Base-by-base conservation (phyloP, 176 grass and related monocot species). In the Paspalum vaginatum region DNA sequence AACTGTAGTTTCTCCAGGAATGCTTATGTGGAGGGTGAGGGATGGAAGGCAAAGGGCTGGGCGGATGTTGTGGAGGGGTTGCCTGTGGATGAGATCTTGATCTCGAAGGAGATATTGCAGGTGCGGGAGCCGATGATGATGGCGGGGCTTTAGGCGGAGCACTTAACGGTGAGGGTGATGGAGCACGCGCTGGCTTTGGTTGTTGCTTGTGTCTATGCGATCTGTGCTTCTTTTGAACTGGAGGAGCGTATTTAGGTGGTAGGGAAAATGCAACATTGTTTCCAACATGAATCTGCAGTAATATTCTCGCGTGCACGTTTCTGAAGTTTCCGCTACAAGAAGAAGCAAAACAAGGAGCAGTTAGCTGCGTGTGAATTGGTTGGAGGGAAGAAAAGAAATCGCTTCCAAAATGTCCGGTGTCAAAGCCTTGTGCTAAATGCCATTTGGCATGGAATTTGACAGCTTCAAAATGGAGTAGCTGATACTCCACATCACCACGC, bases 221-320 rank as follows among this genome's bases (percentile, higher is more conserved):
- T 5, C 44, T 72, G 37, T 11, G 53, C 15, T 20, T 67, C 7
- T 43, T 70, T 39, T 25, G 84, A 48, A 5, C 6, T 13, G 4
- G 39, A 60, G 26, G 73, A 78, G 72, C 48, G 7, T 32, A 72
- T 54, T 7, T 44, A 39, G 76, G 85, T 27, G 85, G 6, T 32
- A 47, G 57, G 25, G 64, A 11, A 21, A 45, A 39, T 37, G 39
- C 56, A 26, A 43, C 2, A 5, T 55, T 10, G 43, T 67, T 80
- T 72, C 49, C 67, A 21, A 50, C 79, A 9, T 27, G n/a, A 48
- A 46, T 54, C 68, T 91, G 77, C 2, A 91, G 61, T 15, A 88
- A 48, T 39, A 61, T 88, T 81, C 86, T 64, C 0, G 37, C 54
- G n/a, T 60, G 40, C 9, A 47, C 55, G 76, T 59, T 64, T 77